phyloP scores from a whole-genome alignment of 2,329 filamentous ascomycete species.

The Coniochaeta sp. region DNA sequence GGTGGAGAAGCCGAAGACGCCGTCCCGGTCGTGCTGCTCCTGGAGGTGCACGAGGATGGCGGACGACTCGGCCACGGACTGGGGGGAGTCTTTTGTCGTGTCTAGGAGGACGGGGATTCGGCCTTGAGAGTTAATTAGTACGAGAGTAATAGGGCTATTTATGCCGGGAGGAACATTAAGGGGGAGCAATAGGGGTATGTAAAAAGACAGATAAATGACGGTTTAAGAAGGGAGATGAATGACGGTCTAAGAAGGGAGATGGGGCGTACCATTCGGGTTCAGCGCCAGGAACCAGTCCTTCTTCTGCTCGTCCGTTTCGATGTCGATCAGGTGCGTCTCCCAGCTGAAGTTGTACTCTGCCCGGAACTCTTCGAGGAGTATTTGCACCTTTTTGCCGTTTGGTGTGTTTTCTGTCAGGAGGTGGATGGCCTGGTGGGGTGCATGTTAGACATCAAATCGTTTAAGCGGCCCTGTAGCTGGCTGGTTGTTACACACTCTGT shows the following conservation, averaged over 20 bases:
- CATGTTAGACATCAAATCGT: too few relatives aligned
- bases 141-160: too few relatives aligned
- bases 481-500: neutral
- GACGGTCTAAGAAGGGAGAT: neutral
- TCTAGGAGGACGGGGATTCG: neutral
- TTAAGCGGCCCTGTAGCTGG: neutral
- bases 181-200: too few relatives aligned
- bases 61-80: neutral
- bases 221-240: neutral
- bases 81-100: neutral
- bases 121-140: neutral
- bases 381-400: slow-evolving; percentile 14
- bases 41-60: neutral
- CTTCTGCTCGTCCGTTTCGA: slow-evolving; percentile 1
- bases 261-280: neutral
- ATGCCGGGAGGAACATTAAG: too few relatives aligned
- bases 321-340: neutral
- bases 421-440: slow-evolving; percentile 8
- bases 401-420: slow-evolving; percentile 17
- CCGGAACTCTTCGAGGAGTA: neutral
- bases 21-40: neutral
- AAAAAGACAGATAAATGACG: too few relatives aligned
- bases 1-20: neutral
- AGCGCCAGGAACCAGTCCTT: neutral
- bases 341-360: neutral